Evolutionary conservation across 2,329 filamentous ascomycete genomes (phyloP).

Genomic region (Hortaea werneckii): DNA sequence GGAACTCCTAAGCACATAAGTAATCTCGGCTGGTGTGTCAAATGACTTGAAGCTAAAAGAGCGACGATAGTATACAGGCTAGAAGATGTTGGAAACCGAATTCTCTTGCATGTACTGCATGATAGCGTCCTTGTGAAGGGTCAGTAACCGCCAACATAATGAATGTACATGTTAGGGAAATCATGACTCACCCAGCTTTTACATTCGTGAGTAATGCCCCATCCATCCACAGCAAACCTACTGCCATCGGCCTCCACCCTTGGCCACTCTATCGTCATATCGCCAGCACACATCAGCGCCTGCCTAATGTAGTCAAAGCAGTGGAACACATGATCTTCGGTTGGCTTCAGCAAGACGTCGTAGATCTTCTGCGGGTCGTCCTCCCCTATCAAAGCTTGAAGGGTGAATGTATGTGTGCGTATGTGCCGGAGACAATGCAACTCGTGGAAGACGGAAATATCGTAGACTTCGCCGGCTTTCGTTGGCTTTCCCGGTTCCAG

Average conservation of each 20-base stretch:
- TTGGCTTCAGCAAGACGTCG: constrained; percentile 11
- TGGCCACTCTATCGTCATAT: constrained; percentile 24
- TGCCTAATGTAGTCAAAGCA: constrained; percentile 25
- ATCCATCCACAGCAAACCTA: constrained; percentile 26
- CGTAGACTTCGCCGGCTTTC: constrained; percentile 21
- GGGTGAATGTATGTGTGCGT: constrained; percentile 17
- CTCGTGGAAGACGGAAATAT: constrained; percentile 27
- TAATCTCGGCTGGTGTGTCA: no score
- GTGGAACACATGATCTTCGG: constrained; percentile 19
- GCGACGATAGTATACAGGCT: neutral
- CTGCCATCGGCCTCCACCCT: constrained; percentile 18
- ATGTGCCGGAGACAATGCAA: constrained; percentile 26
- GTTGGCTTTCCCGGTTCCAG: constrained; percentile 21
- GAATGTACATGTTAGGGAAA: neutral
- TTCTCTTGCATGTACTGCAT: constrained; percentile 10
- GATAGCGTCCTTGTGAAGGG: constrained; percentile 6
- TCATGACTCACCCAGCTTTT: constrained; percentile 17
- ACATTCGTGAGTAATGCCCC: constrained; percentile 23
- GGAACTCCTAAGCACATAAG: no score
- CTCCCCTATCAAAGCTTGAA: constrained; percentile 12
- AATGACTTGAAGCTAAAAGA: no score
- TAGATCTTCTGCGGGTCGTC: constrained; percentile 10
- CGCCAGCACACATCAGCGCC: constrained; percentile 21
- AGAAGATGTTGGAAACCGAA: constrained; percentile 1
- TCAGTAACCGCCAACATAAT: neutral